phyloP scores from a whole-genome alignment of 2,329 filamentous ascomycete genomes.

The Zymoseptoria pseudotritici region DNA sequence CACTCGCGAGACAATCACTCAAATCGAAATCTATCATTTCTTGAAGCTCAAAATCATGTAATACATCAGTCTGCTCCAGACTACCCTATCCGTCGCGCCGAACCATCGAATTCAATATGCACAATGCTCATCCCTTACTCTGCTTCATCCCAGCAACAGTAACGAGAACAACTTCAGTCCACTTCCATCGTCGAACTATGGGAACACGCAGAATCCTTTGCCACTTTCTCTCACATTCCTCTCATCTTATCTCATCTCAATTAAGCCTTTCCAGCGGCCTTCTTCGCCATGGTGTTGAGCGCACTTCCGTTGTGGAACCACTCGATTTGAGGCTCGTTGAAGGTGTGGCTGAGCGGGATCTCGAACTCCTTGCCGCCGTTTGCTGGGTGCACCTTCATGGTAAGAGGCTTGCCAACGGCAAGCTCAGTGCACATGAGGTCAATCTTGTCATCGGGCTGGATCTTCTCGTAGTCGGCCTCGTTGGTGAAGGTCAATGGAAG shows the following conservation, averaged over 20 bases:
- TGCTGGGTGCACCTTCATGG: slow-evolving; percentile 85
- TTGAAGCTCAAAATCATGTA: not conserved
- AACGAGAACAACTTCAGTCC: not conserved
- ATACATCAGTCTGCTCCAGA: not conserved
- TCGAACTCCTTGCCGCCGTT: slow-evolving; percentile 69
- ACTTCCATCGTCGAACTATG: not conserved
- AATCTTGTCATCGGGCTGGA: slow-evolving; percentile 85
- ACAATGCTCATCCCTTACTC: not conserved
- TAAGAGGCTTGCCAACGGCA: slow-evolving; percentile 86
- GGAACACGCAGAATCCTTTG: not conserved
- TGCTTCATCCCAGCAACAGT: not conserved
- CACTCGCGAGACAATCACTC: not conserved
- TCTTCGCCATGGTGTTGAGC: slow-evolving; percentile 96
- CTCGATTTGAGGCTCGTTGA: slow-evolving; percentile 95
- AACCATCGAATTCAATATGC: not conserved
- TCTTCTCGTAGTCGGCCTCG: slow-evolving; percentile 96
- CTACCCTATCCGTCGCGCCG: not conserved
- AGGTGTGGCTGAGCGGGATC: slow-evolving; percentile 82
- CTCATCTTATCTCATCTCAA: not conserved
- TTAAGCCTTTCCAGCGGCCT: slow-evolving; percentile 9
- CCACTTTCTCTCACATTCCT: not conserved
- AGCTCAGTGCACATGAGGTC: slow-evolving; percentile 85
- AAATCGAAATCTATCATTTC: not conserved
- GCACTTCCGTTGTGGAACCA: slow-evolving; percentile 99
- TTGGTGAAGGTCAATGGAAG: slow-evolving; percentile 92